Conservation (phyloP, 257 asterid species). For the Mitragyna speciosa region DNA sequence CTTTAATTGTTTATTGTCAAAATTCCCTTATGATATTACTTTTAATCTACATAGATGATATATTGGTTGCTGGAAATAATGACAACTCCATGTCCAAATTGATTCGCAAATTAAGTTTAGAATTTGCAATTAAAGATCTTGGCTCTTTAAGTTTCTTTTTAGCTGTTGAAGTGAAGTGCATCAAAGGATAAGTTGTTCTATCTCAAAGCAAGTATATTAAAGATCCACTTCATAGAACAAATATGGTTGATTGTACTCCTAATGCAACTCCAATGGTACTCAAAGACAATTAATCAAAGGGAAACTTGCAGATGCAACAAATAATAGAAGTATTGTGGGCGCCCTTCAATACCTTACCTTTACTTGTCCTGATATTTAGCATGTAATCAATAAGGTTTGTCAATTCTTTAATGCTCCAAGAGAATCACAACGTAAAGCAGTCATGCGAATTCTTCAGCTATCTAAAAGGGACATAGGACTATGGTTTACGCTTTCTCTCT, state of each 20-base stretch:
- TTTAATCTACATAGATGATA: no score
- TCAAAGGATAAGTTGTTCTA: no score
- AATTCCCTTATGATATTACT: not conserved
- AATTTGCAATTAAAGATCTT: slow-evolving; percentile 1
- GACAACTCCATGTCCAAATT: not conserved
- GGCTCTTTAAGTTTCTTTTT: no score
- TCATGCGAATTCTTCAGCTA: not conserved
- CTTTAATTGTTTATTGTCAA: not conserved
- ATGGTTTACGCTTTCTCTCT: not conserved
- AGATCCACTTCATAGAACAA: not conserved
- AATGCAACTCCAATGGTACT: not conserved
- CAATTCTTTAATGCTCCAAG: not conserved
- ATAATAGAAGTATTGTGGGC: no score
- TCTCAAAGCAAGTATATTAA: no score
- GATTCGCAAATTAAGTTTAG: not conserved
- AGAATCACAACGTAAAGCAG: not conserved
- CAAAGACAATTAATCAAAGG: not conserved
- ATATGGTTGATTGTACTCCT: no score
- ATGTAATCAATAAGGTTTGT: not conserved
- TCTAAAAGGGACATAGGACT: not conserved
- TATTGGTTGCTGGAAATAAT: not conserved
- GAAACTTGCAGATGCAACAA: no score
- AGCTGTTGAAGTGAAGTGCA: no score
- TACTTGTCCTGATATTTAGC: no score
- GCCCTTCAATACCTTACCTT: no score